A percentile compares a stretch with the other conserved stretches of the same genome.
These are phyloP conservation scores for Chytriomyces hyalinus DNA, from an alignment of 192 early-diverging fungal genomes.

Conservation along the genomic window DNA sequence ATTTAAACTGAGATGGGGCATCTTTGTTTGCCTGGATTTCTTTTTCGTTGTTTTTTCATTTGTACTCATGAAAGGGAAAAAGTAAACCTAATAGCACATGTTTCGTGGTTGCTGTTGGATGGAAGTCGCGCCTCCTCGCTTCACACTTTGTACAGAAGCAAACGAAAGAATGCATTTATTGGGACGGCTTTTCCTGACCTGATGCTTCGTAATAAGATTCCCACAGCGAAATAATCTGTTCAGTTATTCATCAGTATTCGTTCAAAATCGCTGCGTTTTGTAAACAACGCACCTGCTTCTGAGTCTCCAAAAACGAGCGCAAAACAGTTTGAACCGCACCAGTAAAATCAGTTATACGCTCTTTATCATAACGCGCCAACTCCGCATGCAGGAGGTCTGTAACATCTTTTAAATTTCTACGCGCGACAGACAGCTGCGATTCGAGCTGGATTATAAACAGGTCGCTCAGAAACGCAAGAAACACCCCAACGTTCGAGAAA, in stretches of 20 bases:
- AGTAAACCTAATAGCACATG: not conserved
- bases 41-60: conserved; percentile 1
- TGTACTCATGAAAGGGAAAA: not conserved
- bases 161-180: not conserved
- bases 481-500: not conserved
- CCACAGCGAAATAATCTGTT: conserved; percentile 21
- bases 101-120: not conserved
- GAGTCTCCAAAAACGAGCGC: conserved; percentile 76
- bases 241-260: not conserved
- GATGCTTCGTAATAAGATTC: conserved; percentile 27
- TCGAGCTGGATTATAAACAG: not conserved
- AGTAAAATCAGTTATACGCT: conserved; percentile 82
- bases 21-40: not conserved
- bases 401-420: conserved; percentile 77
- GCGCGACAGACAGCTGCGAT: conserved; percentile 18
- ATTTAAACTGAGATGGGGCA: not conserved
- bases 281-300: conserved; percentile 70
- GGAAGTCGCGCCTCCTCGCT: not conserved
- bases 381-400: conserved; percentile 73
- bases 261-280: not conserved
- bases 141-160: not conserved
- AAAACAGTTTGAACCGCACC: conserved; percentile 74
- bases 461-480: not conserved
- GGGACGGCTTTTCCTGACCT: conserved; percentile 11
- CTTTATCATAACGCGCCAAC: conserved; percentile 78